Conservation (phyloP, 1,139 yeast genomes). For the Petasospora fabianii region DNA sequence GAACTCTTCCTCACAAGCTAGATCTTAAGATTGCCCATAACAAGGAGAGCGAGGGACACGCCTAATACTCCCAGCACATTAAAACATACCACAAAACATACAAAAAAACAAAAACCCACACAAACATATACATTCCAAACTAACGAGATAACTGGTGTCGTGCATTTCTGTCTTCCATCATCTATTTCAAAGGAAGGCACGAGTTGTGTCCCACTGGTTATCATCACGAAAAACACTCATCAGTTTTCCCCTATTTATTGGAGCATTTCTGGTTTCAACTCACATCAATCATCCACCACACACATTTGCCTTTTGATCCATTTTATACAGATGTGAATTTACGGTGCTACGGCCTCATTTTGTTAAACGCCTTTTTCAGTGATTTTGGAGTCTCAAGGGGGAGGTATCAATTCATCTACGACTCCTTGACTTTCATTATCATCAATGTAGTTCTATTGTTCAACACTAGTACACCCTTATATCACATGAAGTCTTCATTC, state of each 20-base stretch:
- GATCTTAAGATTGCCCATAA: no score
- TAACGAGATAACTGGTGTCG: not conserved
- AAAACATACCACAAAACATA: not conserved
- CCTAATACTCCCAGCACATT: no score
- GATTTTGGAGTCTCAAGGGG: not conserved
- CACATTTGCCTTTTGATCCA: not conserved
- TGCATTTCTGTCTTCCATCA: not conserved
- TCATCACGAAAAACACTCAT: not conserved
- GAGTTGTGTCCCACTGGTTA: not conserved
- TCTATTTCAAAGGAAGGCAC: no score
- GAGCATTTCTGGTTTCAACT: constrained; percentile 10
- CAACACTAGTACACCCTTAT: not conserved
- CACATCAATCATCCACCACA: not conserved
- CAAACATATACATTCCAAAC: not conserved
- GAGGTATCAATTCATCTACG: no score
- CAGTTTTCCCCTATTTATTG: constrained; percentile 12
- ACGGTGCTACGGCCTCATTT: constrained; percentile 7
- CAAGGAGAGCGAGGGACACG: no score
- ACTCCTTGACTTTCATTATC: not conserved
- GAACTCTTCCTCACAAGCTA: not conserved
- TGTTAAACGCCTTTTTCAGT: not conserved
- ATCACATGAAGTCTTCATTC: constrained; percentile 59
- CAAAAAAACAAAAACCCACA: not conserved
- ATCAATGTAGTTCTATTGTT: not conserved
- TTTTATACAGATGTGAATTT: constrained; percentile 4